Base-by-base conservation (phyloP, 2,329 filamentous ascomycete species). In the Fusarium coffeatum region DNA sequence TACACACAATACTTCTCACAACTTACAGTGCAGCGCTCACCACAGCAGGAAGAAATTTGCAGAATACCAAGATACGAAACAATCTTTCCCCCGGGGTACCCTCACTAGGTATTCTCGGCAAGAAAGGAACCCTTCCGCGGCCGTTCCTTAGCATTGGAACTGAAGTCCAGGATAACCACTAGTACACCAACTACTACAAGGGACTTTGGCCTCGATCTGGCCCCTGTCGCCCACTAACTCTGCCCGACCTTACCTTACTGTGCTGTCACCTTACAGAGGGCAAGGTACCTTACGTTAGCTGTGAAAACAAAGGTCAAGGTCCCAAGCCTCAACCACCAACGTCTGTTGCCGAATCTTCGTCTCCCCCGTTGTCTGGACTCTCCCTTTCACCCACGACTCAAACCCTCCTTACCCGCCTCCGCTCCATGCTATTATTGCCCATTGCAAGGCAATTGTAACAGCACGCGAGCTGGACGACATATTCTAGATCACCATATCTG, bases 361-460 rank as follows among this genome's bases (percentile, higher is more conserved):
- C 63, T 64, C 68, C 71, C 71, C 37, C 75, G 71, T 76, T 61
- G 60, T 65, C 61, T 69, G 64, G 67, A 69, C 68, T 77, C 73
- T 74, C 74, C 75, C 72, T 76, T 72, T 64, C 69, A 46, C 66
- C 64, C 70, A 59, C 68, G 68, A 72, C 68, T 66, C 70, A 66
- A 72, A 63, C 62, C 57, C 68, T 71, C 69, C 66, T 67, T 67
- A 64, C 65, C 58, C 65, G 50, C 71, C 68, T 71, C 72, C 72
- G 73, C 75, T 76, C 73, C 76, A 77, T 80, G 76, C 75, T 71
- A 71, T 73, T 76, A 74, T 74, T 75, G 79, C 77, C 76, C 78
- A 79, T 80, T 80, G 75, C 75, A 78, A 80, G 78, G 79, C 79
- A 80, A 76, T 79, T 75, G 70, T 79, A 77, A 73, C 75, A 76